Conservation (phyloP, 352 stramenopile genomes). For the Phytopythium chamaehyphon region DNA sequence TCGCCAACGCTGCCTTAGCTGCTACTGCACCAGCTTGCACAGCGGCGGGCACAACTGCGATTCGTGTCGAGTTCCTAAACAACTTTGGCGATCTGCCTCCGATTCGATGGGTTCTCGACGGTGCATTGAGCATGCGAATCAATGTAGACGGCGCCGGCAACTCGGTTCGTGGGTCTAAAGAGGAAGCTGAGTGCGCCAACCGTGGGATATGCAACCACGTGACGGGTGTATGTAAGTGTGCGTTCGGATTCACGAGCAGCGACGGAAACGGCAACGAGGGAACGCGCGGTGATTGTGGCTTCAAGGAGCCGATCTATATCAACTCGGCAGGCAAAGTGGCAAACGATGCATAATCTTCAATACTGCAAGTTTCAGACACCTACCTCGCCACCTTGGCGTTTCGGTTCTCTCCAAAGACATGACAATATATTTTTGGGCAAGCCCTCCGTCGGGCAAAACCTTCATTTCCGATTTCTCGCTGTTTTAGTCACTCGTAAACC, state of each 20-base stretch:
- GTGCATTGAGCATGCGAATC: slow-evolving; percentile 46
- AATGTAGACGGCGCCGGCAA: slow-evolving; percentile 34
- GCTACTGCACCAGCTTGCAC: slow-evolving; percentile 32
- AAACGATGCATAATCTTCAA: slow-evolving; percentile 36
- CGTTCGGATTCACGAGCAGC: slow-evolving; percentile 75
- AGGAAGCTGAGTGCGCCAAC: slow-evolving; percentile 60
- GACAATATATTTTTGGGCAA: neutral
- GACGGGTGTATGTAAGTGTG: slow-evolving; percentile 57
- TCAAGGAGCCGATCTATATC: slow-evolving; percentile 67
- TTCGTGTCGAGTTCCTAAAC: slow-evolving; percentile 60
- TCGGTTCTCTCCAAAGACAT: neutral
- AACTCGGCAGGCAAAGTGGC: slow-evolving; percentile 61
- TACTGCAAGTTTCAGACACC: too few relatives aligned
- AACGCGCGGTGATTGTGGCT: slow-evolving; percentile 89
- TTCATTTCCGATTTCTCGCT: too few relatives aligned
- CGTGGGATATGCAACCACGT: slow-evolving; percentile 44
- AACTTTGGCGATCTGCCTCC: slow-evolving; percentile 63
- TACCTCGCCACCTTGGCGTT: neutral
- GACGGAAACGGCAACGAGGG: slow-evolving; percentile 79
- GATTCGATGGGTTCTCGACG: slow-evolving; percentile 62
- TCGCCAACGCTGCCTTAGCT: slow-evolving; percentile 12
- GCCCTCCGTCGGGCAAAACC: neutral
- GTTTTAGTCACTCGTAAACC: neutral
- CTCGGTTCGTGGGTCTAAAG: slow-evolving; percentile 58
- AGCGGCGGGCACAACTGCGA: slow-evolving; percentile 37